Evolutionary conservation across 345 rosid species (phyloP), one percentile per base, ranked within the genome.

Genomic region (Ceriops tagal): DNA sequence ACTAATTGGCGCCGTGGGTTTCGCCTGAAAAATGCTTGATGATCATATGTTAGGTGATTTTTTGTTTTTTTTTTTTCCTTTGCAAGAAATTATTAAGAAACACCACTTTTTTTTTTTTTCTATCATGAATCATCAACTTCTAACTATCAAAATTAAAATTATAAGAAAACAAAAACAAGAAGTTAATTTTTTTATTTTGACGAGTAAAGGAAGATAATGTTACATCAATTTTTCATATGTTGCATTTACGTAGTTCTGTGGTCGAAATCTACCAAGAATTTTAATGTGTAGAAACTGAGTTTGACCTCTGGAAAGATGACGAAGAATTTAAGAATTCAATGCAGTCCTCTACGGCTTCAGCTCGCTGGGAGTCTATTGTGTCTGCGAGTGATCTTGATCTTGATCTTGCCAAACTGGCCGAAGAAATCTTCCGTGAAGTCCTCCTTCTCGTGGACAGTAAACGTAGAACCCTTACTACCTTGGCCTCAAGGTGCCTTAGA

Each of bases 281-380:
- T 11, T 56, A 84, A 75, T 76, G 71, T 5, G 87, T 35, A 37
- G 91, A 82, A 72, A 86, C 83, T 0, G 97, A 89, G 76, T 84
- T 93, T 66, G 92, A 88, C 75, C 95, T 81, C 13, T 79, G 83
- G 79, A 90, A 56, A 47, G 91, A 84, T 53, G 86, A 86, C n/a
- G 91, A 89, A 73, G 88, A 86, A 62, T 93, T 93, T 71, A 91
- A 80, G 86, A 91, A 93, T 84, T 88, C 84, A 64, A 93, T 93
- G 77, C 98, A 93, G 62, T 93, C 97, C 74, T 89, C 90, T 8
- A 93, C 82, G 46, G 92, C 97, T 79, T 93, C 96, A 53, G 91
- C 96, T 77, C 88, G 61, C 43, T 89, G 97, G 19, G 95, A 89
- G 57, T 93, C 96, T 5, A 77, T 71, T 22, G 91, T 78, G n/a